These are phyloP conservation scores for Limonomyces culmigenus DNA, from an alignment of 1,284 basidiomycete genomes.

Conservation along the genomic window DNA sequence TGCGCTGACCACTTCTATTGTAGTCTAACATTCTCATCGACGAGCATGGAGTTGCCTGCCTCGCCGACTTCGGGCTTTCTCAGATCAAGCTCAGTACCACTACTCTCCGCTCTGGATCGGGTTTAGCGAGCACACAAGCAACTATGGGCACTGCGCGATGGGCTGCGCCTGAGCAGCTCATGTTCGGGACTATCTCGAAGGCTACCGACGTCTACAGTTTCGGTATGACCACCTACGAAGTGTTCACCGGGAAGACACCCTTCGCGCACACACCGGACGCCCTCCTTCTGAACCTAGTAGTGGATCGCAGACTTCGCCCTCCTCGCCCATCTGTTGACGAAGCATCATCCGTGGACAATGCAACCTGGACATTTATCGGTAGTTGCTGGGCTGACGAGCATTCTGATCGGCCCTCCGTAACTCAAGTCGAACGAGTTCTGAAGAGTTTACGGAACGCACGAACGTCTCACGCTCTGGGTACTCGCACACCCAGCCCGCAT, in stretches of 20 bases:
- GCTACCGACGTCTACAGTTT: constrained; percentile 8
- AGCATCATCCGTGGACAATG: too few species aligned
- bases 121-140: background rate
- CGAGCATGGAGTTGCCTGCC: constrained; percentile 5
- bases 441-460: too few species aligned
- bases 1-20: background rate
- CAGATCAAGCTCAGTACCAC: constrained; percentile 4
- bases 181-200: constrained; percentile 1
- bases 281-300: too few species aligned
- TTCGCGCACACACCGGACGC: constrained; percentile 1
- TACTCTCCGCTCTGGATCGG: background rate
- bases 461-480: too few species aligned
- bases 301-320: too few species aligned
- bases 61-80: constrained; percentile 8
- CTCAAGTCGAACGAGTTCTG: too few species aligned
- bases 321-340: too few species aligned
- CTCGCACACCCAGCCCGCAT: too few species aligned
- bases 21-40: constrained; percentile 9
- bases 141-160: constrained; percentile 5
- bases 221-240: constrained; percentile 10
- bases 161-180: constrained; percentile 7
- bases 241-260: background rate
- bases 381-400: too few species aligned
- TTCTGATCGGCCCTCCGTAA: too few species aligned
- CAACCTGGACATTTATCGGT: too few species aligned